phyloP scores from a whole-genome alignment of 129 eudicot genomes.

The Flaveria trinervia region DNA sequence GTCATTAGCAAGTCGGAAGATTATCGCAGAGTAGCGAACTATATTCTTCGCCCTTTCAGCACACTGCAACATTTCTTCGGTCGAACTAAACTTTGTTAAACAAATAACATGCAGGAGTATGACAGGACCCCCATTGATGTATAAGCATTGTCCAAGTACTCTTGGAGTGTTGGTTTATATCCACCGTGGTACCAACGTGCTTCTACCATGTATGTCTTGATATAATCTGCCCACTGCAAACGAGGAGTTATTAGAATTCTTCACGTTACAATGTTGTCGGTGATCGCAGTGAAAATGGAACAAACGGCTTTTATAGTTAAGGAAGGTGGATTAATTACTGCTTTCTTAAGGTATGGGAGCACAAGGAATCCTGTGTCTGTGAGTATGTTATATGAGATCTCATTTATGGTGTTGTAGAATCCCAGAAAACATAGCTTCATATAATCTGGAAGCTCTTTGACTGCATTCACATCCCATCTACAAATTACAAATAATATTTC shows the following conservation, averaged over 20 bases:
- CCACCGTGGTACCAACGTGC: slow-evolving; percentile 17
- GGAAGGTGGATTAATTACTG: background rate
- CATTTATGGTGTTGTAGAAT: slow-evolving; percentile 22
- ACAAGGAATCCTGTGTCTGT: background rate
- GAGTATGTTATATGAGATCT: slow-evolving; percentile 11
- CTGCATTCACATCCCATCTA: slow-evolving; percentile 24
- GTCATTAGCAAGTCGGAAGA: slow-evolving; percentile 41
- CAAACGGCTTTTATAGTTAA: background rate
- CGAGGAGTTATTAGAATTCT: too few species aligned
- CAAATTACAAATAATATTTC: background rate
- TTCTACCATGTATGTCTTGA: slow-evolving; percentile 13
- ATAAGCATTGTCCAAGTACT: slow-evolving; percentile 21
- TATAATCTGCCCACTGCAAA: slow-evolving; percentile 11
- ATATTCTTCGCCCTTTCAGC: background rate
- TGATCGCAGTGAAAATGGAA: background rate
- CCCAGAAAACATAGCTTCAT: slow-evolving; percentile 20
- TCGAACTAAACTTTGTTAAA: background rate
- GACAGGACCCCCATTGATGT: background rate
- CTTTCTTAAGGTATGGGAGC: slow-evolving; percentile 11
- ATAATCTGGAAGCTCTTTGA: slow-evolving; percentile 9
- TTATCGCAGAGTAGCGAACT: slow-evolving; percentile 30
- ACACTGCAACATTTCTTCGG: slow-evolving; percentile 19
- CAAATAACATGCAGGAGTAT: slow-evolving; percentile 1
- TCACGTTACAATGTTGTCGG: background rate
- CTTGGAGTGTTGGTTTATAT: slow-evolving; percentile 11